These are phyloP conservation scores for Cicer bijugum DNA, from an alignment of 306 rosid genomes.

Conservation along the genomic window DNA sequence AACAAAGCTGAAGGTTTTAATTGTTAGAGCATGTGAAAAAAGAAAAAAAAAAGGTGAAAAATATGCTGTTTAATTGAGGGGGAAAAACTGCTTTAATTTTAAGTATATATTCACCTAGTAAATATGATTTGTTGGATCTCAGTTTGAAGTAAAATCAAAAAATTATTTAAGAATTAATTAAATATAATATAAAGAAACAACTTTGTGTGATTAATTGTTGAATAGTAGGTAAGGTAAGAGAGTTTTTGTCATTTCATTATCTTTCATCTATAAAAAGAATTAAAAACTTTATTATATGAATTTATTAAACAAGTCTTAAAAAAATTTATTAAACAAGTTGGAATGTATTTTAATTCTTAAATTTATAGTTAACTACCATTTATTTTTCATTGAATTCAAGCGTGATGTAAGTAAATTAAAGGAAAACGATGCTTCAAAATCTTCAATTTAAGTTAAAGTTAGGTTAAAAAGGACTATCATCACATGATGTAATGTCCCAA, in stretches of 20 bases:
- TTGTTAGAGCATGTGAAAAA: neutral
- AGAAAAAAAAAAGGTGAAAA: neutral
- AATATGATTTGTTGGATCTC: too few species aligned
- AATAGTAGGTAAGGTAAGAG: too few species aligned
- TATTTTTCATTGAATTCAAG: neutral
- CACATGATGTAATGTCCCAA: slow-evolving; percentile 38
- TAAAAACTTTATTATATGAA: neutral
- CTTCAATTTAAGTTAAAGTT: slow-evolving; percentile 49
- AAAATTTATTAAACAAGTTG: neutral
- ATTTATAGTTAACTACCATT: neutral
- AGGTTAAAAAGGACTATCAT: slow-evolving; percentile 26
- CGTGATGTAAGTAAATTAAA: slow-evolving; percentile 16
- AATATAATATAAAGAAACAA: too few species aligned
- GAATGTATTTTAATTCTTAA: neutral
- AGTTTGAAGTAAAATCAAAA: too few species aligned
- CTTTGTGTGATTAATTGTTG: too few species aligned
- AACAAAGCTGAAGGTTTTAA: neutral
- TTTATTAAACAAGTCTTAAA: neutral
- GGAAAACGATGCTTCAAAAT: slow-evolving; percentile 27
- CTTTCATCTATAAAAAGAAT: neutral
- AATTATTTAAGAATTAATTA: too few species aligned
- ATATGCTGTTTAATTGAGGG: neutral
- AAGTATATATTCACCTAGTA: too few species aligned
- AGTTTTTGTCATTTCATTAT: neutral
- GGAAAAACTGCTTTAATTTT: neutral